A percentile compares a stretch with the other conserved stretches of the same genome.
Conservation (phyloP, 75 land plant species). For the Cupressus sempervirens region DNA sequence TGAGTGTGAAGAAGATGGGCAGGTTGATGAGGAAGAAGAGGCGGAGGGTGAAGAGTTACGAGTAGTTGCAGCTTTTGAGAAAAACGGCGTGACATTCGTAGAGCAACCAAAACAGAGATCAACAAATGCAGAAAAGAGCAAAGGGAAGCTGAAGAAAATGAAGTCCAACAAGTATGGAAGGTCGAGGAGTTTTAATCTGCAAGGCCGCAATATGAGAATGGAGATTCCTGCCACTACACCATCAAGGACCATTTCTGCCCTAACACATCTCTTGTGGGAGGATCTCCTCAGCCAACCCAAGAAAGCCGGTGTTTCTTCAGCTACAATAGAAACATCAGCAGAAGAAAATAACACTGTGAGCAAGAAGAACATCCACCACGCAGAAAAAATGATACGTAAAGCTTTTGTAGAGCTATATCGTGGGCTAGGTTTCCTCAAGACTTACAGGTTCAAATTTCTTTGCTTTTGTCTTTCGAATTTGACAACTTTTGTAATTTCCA, state of each 20-base stretch:
- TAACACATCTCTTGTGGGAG: slow-evolving; percentile 51
- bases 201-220: slow-evolving; percentile 53
- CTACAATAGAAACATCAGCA: background rate
- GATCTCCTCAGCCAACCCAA: slow-evolving; percentile 45
- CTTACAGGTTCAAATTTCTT: slow-evolving; percentile 50
- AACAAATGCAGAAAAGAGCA: slow-evolving; percentile 17
- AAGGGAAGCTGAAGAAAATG: slow-evolving; percentile 4
- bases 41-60: background rate
- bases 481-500: background rate
- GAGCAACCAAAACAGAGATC: background rate
- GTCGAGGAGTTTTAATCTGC: slow-evolving; percentile 25
- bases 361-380: slow-evolving; percentile 65
- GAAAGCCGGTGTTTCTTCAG: slow-evolving; percentile 5
- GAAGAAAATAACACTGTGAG: slow-evolving; percentile 24
- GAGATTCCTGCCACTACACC: slow-evolving; percentile 61
- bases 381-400: slow-evolving; percentile 77
- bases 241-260: slow-evolving; percentile 47
- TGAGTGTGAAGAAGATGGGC: background rate
- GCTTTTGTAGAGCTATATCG: slow-evolving; percentile 90
- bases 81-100: background rate
- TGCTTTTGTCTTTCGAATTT: too few species aligned
- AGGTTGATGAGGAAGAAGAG: background rate
- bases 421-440: slow-evolving; percentile 75
- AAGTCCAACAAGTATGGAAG: slow-evolving; percentile 23
- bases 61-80: slow-evolving; percentile 1